A percentile compares a stretch with the other conserved stretches of the same genome.
Evolutionary conservation across 331 rosid species (phyloP).

Genomic region (Pyrus hybrid): DNA sequence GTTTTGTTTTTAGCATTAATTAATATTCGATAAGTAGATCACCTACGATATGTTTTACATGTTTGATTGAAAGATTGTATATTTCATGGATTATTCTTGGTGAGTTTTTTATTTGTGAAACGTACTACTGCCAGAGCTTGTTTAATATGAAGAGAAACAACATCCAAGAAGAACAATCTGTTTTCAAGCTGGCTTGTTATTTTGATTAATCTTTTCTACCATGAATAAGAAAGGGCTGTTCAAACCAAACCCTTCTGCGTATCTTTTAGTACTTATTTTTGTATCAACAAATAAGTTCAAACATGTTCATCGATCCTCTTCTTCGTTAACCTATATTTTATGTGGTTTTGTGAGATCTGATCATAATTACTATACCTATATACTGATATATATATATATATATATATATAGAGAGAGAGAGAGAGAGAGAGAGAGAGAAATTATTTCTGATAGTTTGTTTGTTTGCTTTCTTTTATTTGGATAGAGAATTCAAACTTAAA

Average conservation of each 20-base stretch:
- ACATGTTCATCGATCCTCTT: not conserved
- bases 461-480: not conserved
- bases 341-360: not conserved
- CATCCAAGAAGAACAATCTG: not conserved
- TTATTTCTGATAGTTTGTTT: not conserved
- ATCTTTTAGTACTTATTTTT: not conserved
- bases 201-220: not conserved
- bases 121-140: not conserved
- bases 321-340: not conserved
- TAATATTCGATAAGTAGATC: slow-evolving; percentile 7
- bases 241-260: not conserved
- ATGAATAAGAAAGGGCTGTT: not conserved
- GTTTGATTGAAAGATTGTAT: slow-evolving; percentile 22
- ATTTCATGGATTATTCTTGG: slow-evolving; percentile 22
- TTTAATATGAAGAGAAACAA: not conserved
- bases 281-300: not conserved
- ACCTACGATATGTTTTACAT: slow-evolving; percentile 10
- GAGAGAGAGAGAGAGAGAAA: not conserved
- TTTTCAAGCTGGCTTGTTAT: not conserved
- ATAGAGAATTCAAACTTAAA: not conserved
- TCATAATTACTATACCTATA: not conserved
- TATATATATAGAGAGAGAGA: not conserved
- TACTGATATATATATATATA: not conserved
- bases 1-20: not conserved
- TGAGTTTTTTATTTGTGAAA: slow-evolving; percentile 2